Evolutionary conservation across 495 filamentous ascomycete genomes (phyloP).

Genomic region (Hypoxylon trugodes): DNA sequence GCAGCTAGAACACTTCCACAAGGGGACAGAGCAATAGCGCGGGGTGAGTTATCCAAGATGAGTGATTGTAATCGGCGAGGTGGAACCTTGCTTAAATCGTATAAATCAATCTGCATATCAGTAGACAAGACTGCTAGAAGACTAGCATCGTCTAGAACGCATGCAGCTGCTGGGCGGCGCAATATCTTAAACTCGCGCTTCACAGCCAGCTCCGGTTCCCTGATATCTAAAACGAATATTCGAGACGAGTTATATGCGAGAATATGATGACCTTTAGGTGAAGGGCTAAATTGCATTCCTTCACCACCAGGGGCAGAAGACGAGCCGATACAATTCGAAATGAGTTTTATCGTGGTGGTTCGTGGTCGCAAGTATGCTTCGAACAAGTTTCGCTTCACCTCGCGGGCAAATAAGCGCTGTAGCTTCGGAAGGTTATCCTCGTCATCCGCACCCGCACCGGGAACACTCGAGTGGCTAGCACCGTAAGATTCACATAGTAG

Average conservation of each 20-base stretch:
- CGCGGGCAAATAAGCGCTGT: constrained; percentile 70
- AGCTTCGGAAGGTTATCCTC: constrained; percentile 65
- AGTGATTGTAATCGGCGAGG: constrained; percentile 74
- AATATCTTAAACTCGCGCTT: constrained; percentile 81
- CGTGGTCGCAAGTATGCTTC: constrained; percentile 77
- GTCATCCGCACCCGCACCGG: constrained; percentile 57
- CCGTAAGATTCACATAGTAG: constrained; percentile 73
- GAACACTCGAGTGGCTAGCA: constrained; percentile 56
- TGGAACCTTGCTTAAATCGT: constrained; percentile 68
- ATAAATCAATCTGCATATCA: constrained; percentile 83
- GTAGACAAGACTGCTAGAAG: constrained; percentile 81
- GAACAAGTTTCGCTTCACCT: constrained; percentile 82
- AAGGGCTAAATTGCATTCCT: constrained; percentile 84
- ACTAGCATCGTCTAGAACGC: constrained; percentile 80
- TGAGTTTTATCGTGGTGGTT: constrained; percentile 74
- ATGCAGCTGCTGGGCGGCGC: constrained; percentile 77
- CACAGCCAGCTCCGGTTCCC: constrained; percentile 64
- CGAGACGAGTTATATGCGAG: constrained; percentile 87
- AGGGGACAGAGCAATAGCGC: constrained; percentile 81
- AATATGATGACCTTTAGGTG: constrained; percentile 74
- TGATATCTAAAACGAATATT: constrained; percentile 79
- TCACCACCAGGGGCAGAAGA: constrained; percentile 85
- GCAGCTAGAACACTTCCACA: constrained; percentile 82
- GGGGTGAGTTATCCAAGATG: constrained; percentile 76
- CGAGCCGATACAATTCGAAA: constrained; percentile 85